Conservation (phyloP, 345 rosid species). For the Heritiera littoralis region DNA sequence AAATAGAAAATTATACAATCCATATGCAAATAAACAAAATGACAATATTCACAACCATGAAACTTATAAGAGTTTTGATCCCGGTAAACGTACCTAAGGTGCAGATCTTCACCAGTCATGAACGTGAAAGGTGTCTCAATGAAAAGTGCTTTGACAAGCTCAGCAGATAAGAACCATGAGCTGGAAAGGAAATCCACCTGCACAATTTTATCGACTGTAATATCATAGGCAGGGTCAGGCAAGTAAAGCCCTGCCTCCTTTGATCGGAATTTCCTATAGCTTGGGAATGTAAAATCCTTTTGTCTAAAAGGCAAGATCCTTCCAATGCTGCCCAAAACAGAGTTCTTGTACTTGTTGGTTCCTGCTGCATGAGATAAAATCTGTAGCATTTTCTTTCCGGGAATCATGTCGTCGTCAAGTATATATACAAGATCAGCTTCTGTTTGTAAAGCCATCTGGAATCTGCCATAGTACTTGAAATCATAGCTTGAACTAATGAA, state of each 20-base stretch:
- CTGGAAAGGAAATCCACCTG: slow-evolving; percentile 98
- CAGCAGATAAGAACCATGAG: slow-evolving; percentile 94
- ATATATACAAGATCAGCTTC: slow-evolving; percentile 88
- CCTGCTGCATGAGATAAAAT: slow-evolving; percentile 96
- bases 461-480: slow-evolving; percentile 95
- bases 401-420: slow-evolving; percentile 95
- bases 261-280: slow-evolving; percentile 84
- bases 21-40: background rate
- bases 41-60: background rate
- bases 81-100: slow-evolving; percentile 58
- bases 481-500: slow-evolving; percentile 90
- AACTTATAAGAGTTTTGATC: background rate
- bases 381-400: slow-evolving; percentile 90
- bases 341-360: slow-evolving; percentile 84
- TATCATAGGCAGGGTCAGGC: slow-evolving; percentile 97
- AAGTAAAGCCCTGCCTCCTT: slow-evolving; percentile 95
- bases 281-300: slow-evolving; percentile 93
- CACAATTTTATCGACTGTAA: slow-evolving; percentile 73
- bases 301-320: slow-evolving; percentile 94
- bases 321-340: slow-evolving; percentile 94
- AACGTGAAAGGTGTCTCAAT: slow-evolving; percentile 89
- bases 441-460: slow-evolving; percentile 93
- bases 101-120: slow-evolving; percentile 97
- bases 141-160: slow-evolving; percentile 84
- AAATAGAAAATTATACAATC: background rate